Evolutionary conservation across 305 asterid species (phyloP).

Genomic region (Solanum aculeatissimum): DNA sequence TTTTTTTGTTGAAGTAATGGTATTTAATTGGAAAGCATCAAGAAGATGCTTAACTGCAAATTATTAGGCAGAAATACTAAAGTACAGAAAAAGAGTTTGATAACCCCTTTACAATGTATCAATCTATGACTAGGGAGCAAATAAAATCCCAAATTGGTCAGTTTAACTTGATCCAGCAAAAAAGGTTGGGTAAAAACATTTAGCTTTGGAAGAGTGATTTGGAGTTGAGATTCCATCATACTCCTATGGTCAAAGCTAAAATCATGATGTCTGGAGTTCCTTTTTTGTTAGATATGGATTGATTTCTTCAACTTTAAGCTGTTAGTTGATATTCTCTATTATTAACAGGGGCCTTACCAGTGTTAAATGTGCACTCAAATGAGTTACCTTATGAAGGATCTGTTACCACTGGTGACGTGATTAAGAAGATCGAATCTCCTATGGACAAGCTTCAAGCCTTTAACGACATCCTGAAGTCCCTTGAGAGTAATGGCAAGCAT

Average conservation of each 20-base stretch:
- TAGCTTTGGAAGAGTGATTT: neutral
- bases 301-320: neutral
- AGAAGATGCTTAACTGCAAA: neutral
- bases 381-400: slow-evolving; percentile 43
- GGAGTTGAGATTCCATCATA: neutral
- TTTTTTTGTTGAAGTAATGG: neutral
- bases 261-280: neutral
- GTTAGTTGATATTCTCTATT: neutral
- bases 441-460: slow-evolving; percentile 53
- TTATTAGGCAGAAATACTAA: neutral
- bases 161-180: neutral
- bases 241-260: neutral
- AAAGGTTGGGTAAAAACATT: neutral
- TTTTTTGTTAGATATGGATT: neutral
- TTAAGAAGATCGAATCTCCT: slow-evolving; percentile 46
- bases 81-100: neutral
- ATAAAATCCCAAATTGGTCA: neutral
- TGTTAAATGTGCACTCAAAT: slow-evolving; percentile 38
- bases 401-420: slow-evolving; percentile 41
- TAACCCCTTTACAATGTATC: neutral
- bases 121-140: neutral
- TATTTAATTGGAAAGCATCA: neutral
- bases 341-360: slow-evolving; percentile 22
- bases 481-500: slow-evolving; percentile 9
- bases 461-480: slow-evolving; percentile 18